Evolutionary conservation across 768 basidiomycete genomes (phyloP), one percentile per base, ranked within the genome.

Genomic region (Lepiota venenata): DNA sequence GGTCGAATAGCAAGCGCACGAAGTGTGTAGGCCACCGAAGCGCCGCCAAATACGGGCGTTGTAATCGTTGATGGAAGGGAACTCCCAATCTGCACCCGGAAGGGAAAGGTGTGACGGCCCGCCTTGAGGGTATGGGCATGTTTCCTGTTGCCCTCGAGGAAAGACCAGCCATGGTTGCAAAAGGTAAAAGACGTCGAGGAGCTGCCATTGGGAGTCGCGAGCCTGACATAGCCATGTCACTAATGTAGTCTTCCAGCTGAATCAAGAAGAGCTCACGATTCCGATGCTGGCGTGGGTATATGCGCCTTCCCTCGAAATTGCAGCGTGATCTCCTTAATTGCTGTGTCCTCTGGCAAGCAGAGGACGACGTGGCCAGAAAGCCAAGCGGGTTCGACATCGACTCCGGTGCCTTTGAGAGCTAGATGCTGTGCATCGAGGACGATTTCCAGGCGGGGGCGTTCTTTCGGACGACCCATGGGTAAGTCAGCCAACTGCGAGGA

Each of bases 31-130:
- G 74, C 69, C 53, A 98, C 79, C 22, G 82, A 77, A 1, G 88
- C 88, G 27, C 83, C 81, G 8, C 83, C 81, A 12, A 74, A 68
- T 0, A 72, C 72, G 37, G 63, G 70, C 3, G 88, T 87, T 37
- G 73, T 63, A 39, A 96, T 72, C 32, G 83, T 83, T 0, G 93
- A 91, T 0, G 96, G 96, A 2, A 97, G 76, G 4, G 85, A 82
- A 37, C 91, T 92, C 20, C 91, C 91, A 25, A 98, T 75, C 56
- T 87, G 83, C 55, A 97, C 81, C 60, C 86, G 85, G 73, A 98
- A 98, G 20, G 95, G 95, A 69, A 98, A 98, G 21, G 84, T 71
- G 66, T 98, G 96, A 35, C 84, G 85, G 12, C 96, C 96, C n/a
- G 94, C 93, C 72, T 98, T 97, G 66, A 98, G 85, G 0, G 94